These are phyloP conservation scores for Leccinum uliginosum DNA, from an alignment of 768 basidiomycete species.

Conservation along the genomic window DNA sequence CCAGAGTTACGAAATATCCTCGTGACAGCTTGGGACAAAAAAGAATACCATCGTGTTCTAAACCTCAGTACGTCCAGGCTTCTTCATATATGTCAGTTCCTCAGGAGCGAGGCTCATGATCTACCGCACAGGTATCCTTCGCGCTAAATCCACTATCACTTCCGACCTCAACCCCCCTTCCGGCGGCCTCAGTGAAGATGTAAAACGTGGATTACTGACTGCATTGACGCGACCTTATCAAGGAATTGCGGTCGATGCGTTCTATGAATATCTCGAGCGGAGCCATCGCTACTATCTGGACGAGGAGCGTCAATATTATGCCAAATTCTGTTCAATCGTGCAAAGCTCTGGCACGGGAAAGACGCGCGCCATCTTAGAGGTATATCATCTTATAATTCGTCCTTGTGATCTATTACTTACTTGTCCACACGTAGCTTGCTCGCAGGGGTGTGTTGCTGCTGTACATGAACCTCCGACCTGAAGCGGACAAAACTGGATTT, in stretches of 20 bases:
- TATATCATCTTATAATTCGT: background rate
- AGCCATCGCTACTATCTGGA: background rate
- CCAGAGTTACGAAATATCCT: no score
- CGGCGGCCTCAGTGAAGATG: background rate
- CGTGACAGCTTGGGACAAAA: no score
- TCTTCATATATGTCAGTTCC: no score
- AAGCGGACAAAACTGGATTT: no score
- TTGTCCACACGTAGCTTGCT: no score
- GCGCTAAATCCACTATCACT: background rate
- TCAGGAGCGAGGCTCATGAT: background rate
- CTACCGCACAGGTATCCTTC: background rate
- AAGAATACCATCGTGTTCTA: no score
- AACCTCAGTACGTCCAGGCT: no score
- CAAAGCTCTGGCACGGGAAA: background rate
- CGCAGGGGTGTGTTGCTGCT: no score
- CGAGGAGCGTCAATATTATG: no score
- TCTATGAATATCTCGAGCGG: background rate
- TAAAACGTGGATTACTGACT: background rate
- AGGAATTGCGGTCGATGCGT: background rate
- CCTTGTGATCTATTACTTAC: background rate
- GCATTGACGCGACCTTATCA: background rate
- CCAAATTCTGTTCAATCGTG: background rate
- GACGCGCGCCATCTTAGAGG: background rate
- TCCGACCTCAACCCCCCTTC: background rate
- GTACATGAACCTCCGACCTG: no score